Conservation (phyloP, 1,284 basidiomycete species). For the Ustilago cynodontis region DNA sequence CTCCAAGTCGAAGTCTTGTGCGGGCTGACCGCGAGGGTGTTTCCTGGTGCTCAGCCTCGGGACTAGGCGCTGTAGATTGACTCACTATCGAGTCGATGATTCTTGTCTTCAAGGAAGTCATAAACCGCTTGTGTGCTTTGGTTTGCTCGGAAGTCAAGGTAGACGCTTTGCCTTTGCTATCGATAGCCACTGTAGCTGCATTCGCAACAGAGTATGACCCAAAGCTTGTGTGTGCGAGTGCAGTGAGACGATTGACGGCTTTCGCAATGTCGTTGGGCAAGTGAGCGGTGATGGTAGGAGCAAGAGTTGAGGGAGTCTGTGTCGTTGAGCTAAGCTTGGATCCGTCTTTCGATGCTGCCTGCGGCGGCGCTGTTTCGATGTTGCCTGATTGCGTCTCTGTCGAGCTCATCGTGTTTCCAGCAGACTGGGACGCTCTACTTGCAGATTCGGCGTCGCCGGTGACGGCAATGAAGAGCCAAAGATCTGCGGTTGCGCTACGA, state of each 20-base stretch:
- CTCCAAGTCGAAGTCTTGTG: conserved; percentile 13
- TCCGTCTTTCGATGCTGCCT: neutral
- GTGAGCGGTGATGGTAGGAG: neutral
- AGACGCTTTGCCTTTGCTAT: conserved; percentile 27
- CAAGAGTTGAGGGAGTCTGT: neutral
- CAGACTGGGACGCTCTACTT: neutral
- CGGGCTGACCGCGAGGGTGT: neutral
- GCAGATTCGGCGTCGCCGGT: conserved; percentile 4
- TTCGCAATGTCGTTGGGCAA: conserved; percentile 18
- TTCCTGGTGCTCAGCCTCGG: neutral
- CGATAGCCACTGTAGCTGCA: neutral
- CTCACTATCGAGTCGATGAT: conserved; percentile 3
- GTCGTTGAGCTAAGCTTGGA: neutral
- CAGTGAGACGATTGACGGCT: conserved; percentile 9
- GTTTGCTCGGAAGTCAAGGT: conserved; percentile 27
- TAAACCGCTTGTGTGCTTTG: conserved; percentile 28
- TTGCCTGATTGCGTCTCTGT: neutral
- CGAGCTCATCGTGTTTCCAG: neutral
- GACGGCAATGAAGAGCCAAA: conserved; percentile 30
- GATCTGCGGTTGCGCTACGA: neutral
- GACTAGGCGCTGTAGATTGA: neutral
- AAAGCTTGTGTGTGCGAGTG: neutral
- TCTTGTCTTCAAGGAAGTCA: conserved; percentile 17
- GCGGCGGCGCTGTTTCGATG: neutral
- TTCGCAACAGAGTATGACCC: conserved; percentile 24